Evolutionary conservation across 768 basidiomycete genomes (phyloP), one percentile per base, ranked within the genome.

Genomic region (Mycena indigotica): DNA sequence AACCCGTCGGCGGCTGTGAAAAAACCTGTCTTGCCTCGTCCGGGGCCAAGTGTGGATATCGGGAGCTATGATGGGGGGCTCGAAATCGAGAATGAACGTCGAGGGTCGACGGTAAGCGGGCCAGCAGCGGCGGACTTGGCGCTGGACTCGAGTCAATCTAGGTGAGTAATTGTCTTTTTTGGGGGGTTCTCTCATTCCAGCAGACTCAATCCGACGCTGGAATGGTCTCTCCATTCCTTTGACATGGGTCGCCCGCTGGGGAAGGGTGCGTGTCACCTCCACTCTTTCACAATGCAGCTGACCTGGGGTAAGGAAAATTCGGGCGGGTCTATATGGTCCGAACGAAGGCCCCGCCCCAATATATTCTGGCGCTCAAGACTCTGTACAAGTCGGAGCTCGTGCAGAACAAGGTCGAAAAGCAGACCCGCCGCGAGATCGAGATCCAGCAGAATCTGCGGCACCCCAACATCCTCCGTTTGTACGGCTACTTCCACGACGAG

Each of bases 281-380:
- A 84, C 56, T 82, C 87, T 52, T 97, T 99, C 65, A 93, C 97
- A 61, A 96, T 98, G 67, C 94, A 94, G 2, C 81, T 99, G 1
- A 96, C 97, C n/a, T 98, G 98, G 71, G 61, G 60, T 30, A 2
- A 62, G 97, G 97, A 41, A 98, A 98, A 77, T 99, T 98, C 65
- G 97, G 97, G 0, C 90, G 94, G 2, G 97, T 99, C 25, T 98
- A 99, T 79, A 95, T 98, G 88, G 94, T 96, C 45, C 86, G 95
- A 51, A 98, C 96, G 21, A 96, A 95, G 72, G 72, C 77, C 58
- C 83, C 88, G 58, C 93, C 95, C 1, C 84, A 87, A 57, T 98
- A 91, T 77, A 96, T 98, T 69, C 85, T 98, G 66, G 96, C 96
- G 19, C 86, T 98, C 73, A 98, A 98, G 75, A 95, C 92, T 61